Evolutionary conservation across 1,284 basidiomycete species (phyloP).

Genomic region (Ganoderma sinense): DNA sequence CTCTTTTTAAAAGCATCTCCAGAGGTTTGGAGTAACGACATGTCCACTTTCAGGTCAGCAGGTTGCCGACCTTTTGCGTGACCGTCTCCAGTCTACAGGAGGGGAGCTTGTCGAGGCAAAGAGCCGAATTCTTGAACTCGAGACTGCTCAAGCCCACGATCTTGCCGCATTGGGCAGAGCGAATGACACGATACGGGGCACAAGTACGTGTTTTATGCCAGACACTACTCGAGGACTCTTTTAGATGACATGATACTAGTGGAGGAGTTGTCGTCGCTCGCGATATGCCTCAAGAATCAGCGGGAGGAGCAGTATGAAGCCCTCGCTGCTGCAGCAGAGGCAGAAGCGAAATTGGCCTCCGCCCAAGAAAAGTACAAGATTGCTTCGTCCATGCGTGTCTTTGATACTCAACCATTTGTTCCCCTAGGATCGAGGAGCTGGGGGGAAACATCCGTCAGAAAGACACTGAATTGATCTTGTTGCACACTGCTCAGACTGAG

Average conservation of each 20-base stretch:
- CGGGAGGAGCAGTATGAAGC: conserved; percentile 28
- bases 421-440: conserved; percentile 27
- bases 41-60: conserved; percentile 38
- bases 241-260: conserved; percentile 18
- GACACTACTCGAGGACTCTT: background rate
- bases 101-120: conserved; percentile 44
- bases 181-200: conserved; percentile 27
- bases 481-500: conserved; percentile 28
- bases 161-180: conserved; percentile 33
- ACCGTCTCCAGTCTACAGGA: conserved; percentile 42
- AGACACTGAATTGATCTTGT: conserved; percentile 26
- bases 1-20: background rate
- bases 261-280: conserved; percentile 30
- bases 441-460: conserved; percentile 26
- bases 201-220: conserved; percentile 31
- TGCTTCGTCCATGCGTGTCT: too few species aligned
- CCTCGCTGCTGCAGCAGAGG: conserved; percentile 29
- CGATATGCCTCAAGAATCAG: conserved; percentile 29
- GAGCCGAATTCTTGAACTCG: conserved; percentile 39
- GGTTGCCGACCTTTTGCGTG: conserved; percentile 45
- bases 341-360: conserved; percentile 29
- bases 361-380: conserved; percentile 35
- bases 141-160: conserved; percentile 36
- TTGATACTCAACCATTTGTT: background rate
- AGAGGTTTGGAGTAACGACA: conserved; percentile 1